Conservation (phyloP, 139 green algal species). For the Chlorokybus atmophyticus region DNA sequence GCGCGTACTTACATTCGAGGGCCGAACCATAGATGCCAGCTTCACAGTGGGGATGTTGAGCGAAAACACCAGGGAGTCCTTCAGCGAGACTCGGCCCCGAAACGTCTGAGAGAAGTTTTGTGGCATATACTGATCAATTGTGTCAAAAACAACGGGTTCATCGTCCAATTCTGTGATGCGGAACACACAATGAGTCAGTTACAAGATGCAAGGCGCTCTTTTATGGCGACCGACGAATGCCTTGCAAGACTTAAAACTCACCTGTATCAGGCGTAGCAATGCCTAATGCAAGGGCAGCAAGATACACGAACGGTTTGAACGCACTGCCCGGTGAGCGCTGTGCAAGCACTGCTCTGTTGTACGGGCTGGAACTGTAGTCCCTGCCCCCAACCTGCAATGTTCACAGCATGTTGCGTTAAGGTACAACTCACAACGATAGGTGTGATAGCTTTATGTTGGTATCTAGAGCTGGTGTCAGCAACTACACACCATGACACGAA, state of each 20-base stretch:
- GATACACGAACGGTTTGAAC: constrained; percentile 43
- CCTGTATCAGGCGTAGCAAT: no score
- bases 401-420: no score
- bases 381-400: no score
- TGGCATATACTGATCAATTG: background rate
- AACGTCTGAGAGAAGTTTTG: constrained; percentile 34
- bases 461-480: no score
- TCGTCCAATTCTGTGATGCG: background rate
- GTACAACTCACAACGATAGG: no score
- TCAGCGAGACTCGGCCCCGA: constrained; percentile 21
- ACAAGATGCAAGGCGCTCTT: no score
- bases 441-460: no score
- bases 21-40: constrained; percentile 28
- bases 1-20: no score
- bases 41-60: constrained; percentile 46
- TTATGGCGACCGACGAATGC: no score
- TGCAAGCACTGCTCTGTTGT: constrained; percentile 34
- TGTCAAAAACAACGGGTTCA: background rate
- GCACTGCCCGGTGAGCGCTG: constrained; percentile 9
- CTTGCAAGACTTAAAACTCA: no score
- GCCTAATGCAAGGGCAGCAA: constrained; percentile 31
- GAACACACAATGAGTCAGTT: no score
- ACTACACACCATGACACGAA: constrained; percentile 42
- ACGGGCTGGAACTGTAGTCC: constrained; percentile 27
- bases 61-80: constrained; percentile 29